Evolutionary conservation across 202 grass and related monocot genomes (phyloP).

Genomic region (Eragrostis tef): DNA sequence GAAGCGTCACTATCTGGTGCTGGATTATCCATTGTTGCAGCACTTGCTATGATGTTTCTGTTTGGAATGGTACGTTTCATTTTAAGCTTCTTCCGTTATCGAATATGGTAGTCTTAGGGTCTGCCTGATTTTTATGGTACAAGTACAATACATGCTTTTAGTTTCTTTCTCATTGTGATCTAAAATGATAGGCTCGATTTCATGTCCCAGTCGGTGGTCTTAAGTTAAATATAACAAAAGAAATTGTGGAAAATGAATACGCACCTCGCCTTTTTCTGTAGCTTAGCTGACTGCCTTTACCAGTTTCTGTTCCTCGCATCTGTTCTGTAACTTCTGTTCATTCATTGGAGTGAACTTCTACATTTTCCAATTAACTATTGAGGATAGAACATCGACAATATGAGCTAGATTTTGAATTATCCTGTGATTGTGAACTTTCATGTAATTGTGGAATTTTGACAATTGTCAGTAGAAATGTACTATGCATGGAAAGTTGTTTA

Average conservation of each 20-base stretch:
- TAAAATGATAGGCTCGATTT: not conserved
- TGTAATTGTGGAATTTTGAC: not conserved
- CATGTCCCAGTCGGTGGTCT: constrained; percentile 1
- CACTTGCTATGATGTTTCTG: constrained; percentile 82
- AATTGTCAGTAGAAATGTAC: not conserved
- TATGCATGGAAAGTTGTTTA: not conserved
- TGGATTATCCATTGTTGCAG: constrained; percentile 85
- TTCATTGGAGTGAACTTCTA: not conserved
- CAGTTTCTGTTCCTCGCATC: not conserved
- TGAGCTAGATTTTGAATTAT: not conserved
- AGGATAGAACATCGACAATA: constrained; percentile 2
- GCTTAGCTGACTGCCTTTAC: not conserved
- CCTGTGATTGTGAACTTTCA: not conserved
- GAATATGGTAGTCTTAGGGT: not conserved
- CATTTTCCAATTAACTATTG: not conserved
- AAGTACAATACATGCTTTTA: not conserved
- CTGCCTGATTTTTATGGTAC: not conserved
- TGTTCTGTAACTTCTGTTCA: not conserved
- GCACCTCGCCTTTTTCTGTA: not conserved
- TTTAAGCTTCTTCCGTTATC: constrained; percentile 15
- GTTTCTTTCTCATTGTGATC: not conserved
- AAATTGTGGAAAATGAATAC: not conserved
- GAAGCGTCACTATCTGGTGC: constrained; percentile 92
- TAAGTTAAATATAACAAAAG: constrained; percentile 13
- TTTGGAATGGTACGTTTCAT: constrained; percentile 83